Percentiles rank a stretch among this genome's conserved stretches.
phyloP scores from a whole-genome alignment of 331 rosid species.

The Quercus lobata region DNA sequence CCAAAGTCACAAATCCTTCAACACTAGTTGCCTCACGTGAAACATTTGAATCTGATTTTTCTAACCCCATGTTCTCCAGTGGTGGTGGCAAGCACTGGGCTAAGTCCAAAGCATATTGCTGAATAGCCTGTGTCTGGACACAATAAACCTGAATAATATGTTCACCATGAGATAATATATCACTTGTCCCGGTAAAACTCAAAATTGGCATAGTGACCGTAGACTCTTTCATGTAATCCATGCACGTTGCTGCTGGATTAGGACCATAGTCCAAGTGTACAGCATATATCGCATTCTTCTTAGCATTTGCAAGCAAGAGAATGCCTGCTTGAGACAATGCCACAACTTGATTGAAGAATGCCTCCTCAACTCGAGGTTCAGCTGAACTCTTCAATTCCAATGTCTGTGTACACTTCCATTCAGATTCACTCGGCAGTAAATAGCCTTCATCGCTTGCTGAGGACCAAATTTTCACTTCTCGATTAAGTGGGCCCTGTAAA shows the following conservation, averaged over 20 bases:
- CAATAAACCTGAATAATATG: constrained; percentile 93
- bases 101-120: constrained; percentile 95
- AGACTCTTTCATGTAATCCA: constrained; percentile 95
- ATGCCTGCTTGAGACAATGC: constrained; percentile 89
- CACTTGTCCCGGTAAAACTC: constrained; percentile 93
- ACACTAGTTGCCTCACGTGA: constrained; percentile 49
- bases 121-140: constrained; percentile 98
- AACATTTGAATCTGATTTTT: constrained; percentile 66
- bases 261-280: constrained; percentile 84
- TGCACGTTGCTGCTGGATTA: constrained; percentile 69
- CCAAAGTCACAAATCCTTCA: constrained; percentile 58
- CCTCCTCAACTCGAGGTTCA: constrained; percentile 63
- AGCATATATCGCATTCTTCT: constrained; percentile 97
- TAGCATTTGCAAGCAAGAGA: constrained; percentile 95
- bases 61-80: constrained; percentile 60
- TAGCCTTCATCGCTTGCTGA: constrained; percentile 88
- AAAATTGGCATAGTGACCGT: constrained; percentile 96
- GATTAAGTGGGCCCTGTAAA: constrained; percentile 78
- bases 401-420: constrained; percentile 91
- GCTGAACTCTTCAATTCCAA: constrained; percentile 85
- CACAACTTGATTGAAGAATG: constrained; percentile 93
- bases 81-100: constrained; percentile 95
- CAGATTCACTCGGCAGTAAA: constrained; percentile 82
- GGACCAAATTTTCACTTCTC: constrained; percentile 91
- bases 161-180: constrained; percentile 70